Base-by-base conservation (phyloP, 768 basidiomycete genomes). In the Suillus paluster region DNA sequence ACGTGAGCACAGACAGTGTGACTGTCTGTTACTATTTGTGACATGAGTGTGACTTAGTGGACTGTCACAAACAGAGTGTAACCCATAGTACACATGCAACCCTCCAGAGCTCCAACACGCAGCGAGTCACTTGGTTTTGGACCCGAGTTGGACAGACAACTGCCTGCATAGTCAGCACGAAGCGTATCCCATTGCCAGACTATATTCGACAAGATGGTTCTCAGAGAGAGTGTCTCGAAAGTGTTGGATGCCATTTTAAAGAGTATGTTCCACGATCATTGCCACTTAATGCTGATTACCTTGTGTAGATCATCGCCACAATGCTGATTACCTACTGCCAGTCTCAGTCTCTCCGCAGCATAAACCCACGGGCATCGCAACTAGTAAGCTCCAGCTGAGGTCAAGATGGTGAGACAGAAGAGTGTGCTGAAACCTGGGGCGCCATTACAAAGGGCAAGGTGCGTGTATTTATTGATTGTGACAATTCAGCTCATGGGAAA, bases 381-480 rank as follows among this genome's bases (percentile, higher is more conserved):
- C 89, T 11, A 85, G 80, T 64, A 90, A 87, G 70, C 76, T 91
- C 2, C 90, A 92, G 72, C 73, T 88, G 17, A 86, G 81, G 86
- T 1, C 73, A 79, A 27, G 82, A 82, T 62, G 78, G 76, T 2
- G 84, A 84, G 23, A 80, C 82, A 14, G 69, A 77, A 9, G 90
- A 91, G 46, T 92, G 92, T 91, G 74, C 79, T 36, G 88, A 89
- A 4, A 80, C 94, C 14, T 91, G 88, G 88, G 79, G 70, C 57
- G 80, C 84, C 2, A 68, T 94, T 54, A 83, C 84, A 2, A 79
- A 78, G 25, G 87, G 88, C 17, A 92, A 90, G 85, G 93, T 89
- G 66, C 49, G 82, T 76, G 30, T 55, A 49, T 50, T n/a, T 14
- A 30, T 53, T 27, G 14, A 36, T 15, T 5, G 34, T 42, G 14